Evolutionary conservation across 2,329 filamentous ascomycete species (phyloP).

Genomic region (Aspergillus hiratsukae): DNA sequence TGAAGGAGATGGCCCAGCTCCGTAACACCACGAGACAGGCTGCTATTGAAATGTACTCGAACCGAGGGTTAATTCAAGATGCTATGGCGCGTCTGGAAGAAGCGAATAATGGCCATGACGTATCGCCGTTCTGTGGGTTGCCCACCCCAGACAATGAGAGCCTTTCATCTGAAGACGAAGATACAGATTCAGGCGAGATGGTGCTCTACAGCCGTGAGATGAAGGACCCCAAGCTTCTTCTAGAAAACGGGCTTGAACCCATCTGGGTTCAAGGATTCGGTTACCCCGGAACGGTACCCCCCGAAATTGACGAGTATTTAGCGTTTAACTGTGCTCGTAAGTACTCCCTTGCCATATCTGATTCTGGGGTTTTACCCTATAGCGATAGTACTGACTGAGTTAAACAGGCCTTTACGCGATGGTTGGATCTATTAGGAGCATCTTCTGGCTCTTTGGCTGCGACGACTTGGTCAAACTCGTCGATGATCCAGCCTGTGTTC

Average conservation of each 20-base stretch:
- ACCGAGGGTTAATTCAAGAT: no score
- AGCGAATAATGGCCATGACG: no score
- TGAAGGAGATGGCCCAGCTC: no score
- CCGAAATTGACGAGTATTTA: not conserved
- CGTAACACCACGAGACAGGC: no score
- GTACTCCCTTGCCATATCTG: not conserved
- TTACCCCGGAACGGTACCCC: not conserved
- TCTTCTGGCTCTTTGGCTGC: not conserved
- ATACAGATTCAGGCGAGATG: no score
- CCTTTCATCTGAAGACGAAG: not conserved
- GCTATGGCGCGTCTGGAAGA: no score
- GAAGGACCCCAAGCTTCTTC: no score
- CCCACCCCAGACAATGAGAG: not conserved
- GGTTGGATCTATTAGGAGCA: not conserved
- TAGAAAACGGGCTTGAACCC: no score
- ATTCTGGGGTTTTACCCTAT: not conserved
- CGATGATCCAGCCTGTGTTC: not conserved
- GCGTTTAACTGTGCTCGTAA: not conserved
- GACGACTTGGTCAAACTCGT: not conserved
- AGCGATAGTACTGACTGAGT: not conserved
- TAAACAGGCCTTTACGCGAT: not conserved
- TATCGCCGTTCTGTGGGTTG: no score
- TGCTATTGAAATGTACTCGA: no score
- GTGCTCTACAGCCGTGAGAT: no score
- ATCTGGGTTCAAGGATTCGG: no score